Evolutionary conservation across 2,329 filamentous ascomycete species (phyloP), one percentile per base, ranked within the genome.

Genomic region (Hawksworthiomyces lignivorus): DNA sequence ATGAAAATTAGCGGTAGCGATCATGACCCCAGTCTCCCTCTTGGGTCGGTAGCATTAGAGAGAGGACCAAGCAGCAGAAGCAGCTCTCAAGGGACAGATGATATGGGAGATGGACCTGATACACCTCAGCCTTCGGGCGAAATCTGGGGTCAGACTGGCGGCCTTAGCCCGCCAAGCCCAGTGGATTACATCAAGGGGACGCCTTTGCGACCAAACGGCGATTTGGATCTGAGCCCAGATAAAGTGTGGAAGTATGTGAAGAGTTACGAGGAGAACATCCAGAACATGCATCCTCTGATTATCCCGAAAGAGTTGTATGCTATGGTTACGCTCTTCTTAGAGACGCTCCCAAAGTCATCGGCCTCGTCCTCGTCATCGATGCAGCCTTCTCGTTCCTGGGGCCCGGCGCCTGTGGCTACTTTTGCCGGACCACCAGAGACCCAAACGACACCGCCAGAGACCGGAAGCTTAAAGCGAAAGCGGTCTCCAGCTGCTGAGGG

Each of bases 251-350:
- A 53, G 29, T 75, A 80, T 44, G 73, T 80, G 10, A 52, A 68
- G 30, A 74, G 70, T 49, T 82, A 77, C 57, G 71, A 77, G 56
- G 62, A 72, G 0, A 67, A 81, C 50, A 77, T 82, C 24, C 68
- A 82, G 39, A 80, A 72, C 49, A 78, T 82, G 72, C 78, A 82
- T 48, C 78, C 77, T 6, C 72, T 82, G 43, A 69, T 82, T 20
- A 67, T 73, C 18, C 72, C 72, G 1, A 62, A 59, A 24, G 64
- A 73, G 29, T 62, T 82, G 7, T 60, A 73, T 28, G 65, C 64
- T 11, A 71, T 75, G 65, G 70, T 77, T 11, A 65, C 59, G 28
- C 57, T 69, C 12, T 78, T 80, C 41, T 55, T 79, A 35, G 66
- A 72, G 3, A 35, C 39, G 2, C 31, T 45, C 4, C 39, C 49